phyloP scores from a whole-genome alignment of 805 yeast species.

The Kodamaea hsintzibuensis region DNA sequence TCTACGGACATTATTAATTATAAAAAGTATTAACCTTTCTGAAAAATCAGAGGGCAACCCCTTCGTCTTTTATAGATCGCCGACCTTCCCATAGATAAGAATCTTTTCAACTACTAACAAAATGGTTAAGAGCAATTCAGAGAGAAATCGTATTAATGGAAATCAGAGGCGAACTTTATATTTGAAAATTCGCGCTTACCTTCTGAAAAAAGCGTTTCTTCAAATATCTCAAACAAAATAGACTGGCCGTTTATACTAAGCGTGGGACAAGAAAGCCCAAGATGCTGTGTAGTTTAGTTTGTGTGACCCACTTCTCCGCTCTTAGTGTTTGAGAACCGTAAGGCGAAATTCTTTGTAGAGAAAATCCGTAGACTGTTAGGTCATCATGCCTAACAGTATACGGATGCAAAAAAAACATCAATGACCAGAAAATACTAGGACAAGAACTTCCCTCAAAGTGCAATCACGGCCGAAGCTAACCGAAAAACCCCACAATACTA shows the following conservation, averaged over 20 bases:
- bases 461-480: too few relatives aligned
- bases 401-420: too few relatives aligned
- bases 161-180: background rate
- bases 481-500: too few relatives aligned
- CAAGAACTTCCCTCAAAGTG: too few relatives aligned
- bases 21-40: background rate
- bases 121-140: constrained; percentile 5
- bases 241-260: background rate
- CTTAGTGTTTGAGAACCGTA: background rate
- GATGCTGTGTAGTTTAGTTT: background rate
- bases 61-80: constrained; percentile 3
- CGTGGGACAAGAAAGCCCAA: background rate
- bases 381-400: too few relatives aligned
- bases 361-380: too few relatives aligned
- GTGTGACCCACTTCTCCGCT: background rate
- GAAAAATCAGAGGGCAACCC: background rate
- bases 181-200: constrained; percentile 6
- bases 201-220: background rate
- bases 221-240: background rate
- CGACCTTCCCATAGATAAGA: background rate
- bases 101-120: background rate
- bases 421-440: too few relatives aligned
- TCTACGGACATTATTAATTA: constrained; percentile 22
- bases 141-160: constrained; percentile 6
- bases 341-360: background rate